phyloP scores from a whole-genome alignment of 2,329 filamentous ascomycete genomes.

The Ascochyta clinopodiicola region DNA sequence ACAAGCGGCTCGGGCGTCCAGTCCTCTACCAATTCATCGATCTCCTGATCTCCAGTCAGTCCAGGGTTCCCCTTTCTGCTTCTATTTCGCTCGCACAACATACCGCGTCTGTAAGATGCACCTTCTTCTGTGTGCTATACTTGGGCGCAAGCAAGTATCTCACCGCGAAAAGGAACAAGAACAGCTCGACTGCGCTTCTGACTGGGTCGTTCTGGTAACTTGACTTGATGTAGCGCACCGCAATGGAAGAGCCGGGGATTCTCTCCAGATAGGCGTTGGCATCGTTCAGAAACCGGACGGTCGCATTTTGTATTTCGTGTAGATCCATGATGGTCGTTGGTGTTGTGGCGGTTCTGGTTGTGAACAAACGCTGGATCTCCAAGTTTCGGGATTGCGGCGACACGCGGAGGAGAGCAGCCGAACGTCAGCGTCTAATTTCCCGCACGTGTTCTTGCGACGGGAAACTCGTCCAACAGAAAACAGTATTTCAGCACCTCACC shows the following conservation, averaged over 20 bases:
- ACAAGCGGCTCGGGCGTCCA: conserved; percentile 96
- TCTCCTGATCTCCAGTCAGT: conserved; percentile 65
- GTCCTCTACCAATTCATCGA: conserved; percentile 94
- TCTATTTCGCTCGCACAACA: conserved; percentile 18
- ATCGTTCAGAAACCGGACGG: conserved; percentile 62
- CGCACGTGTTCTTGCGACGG: conserved; percentile 13
- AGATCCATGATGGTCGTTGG: conserved; percentile 57
- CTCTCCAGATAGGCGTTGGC: conserved; percentile 77
- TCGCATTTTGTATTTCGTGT: conserved; percentile 61
- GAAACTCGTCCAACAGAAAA: too few relatives aligned
- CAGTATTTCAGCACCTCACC: too few relatives aligned
- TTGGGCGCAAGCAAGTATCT: conserved; percentile 90
- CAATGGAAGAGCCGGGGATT: conserved; percentile 90
- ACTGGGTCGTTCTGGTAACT: conserved; percentile 98
- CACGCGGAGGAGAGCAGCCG: conserved; percentile 25
- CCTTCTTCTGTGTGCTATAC: conserved; percentile 89
- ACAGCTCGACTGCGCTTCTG: conserved; percentile 88
- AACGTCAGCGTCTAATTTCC: conserved; percentile 22
- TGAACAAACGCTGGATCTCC: neutral
- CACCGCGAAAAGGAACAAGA: conserved; percentile 94
- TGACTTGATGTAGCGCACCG: conserved; percentile 93
- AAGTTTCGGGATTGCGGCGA: conserved; percentile 32
- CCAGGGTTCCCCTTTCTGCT: neutral
- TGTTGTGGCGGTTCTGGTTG: conserved; percentile 8
- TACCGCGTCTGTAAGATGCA: conserved; percentile 84